These are phyloP conservation scores for Pythium apleroticum DNA, from an alignment of 352 stramenopile species.

Conservation along the genomic window DNA sequence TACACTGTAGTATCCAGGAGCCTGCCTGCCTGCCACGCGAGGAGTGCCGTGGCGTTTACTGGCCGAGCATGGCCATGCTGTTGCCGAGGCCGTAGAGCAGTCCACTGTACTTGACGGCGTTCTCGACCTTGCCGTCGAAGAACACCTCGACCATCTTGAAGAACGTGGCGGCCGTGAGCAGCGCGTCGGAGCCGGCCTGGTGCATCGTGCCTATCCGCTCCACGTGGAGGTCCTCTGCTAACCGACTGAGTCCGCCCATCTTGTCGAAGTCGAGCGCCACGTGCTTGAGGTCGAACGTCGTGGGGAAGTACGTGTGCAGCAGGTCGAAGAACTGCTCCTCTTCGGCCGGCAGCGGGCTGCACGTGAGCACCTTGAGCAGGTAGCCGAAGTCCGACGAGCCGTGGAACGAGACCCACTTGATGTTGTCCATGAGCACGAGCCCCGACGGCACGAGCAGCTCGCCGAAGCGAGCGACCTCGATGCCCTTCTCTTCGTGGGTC, in stretches of 20 bases:
- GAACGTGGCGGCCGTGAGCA: constrained; percentile 95
- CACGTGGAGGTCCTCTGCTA: constrained; percentile 96
- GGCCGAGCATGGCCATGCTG: constrained; percentile 39
- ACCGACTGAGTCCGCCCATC: constrained; percentile 95
- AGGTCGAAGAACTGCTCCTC: constrained; percentile 96
- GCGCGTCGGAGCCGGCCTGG: constrained; percentile 97
- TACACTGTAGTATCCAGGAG: no score
- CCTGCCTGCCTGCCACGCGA: neutral
- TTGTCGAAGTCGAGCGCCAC: constrained; percentile 97
- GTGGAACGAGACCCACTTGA: constrained; percentile 99
- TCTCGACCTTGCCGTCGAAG: constrained; percentile 85
- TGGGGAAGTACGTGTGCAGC: constrained; percentile 98
- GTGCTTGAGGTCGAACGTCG: constrained; percentile 99
- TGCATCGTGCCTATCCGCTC: constrained; percentile 99
- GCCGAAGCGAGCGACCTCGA: constrained; percentile 96
- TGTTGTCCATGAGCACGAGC: constrained; percentile 97
- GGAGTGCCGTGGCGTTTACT: neutral
- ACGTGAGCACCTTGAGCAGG: constrained; percentile 96
- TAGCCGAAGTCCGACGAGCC: constrained; percentile 99
- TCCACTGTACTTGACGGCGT: constrained; percentile 81
- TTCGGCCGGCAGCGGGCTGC: constrained; percentile 83
- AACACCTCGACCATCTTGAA: constrained; percentile 92
- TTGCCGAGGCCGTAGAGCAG: constrained; percentile 86
- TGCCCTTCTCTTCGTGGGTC: constrained; percentile 94
- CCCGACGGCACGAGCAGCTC: constrained; percentile 98